These are phyloP conservation scores for Cladophialophora chaetospira DNA, from an alignment of 2,329 filamentous ascomycete species.

Conservation along the genomic window DNA sequence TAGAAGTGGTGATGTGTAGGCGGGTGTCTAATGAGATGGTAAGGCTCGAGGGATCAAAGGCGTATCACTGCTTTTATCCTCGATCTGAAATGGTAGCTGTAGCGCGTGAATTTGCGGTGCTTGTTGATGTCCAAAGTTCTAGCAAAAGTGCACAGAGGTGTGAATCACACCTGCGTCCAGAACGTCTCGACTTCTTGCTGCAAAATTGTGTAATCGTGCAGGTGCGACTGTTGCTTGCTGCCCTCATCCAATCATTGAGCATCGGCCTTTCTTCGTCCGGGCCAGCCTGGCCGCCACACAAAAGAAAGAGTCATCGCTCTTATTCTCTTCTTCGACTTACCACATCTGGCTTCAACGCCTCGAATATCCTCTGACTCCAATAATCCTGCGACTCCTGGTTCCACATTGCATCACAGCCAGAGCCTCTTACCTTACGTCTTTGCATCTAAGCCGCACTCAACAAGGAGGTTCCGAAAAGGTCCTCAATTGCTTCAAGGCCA, in stretches of 20 bases:
- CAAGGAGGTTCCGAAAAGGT: too few species aligned
- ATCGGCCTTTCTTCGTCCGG: neutral
- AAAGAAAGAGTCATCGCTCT: slow-evolving; percentile 3
- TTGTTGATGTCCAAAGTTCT: neutral
- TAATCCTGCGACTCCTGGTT: neutral
- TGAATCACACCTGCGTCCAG: neutral
- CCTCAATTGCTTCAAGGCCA: too few species aligned
- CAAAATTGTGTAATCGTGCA: slow-evolving; percentile 8
- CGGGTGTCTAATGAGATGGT: neutral
- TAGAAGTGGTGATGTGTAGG: neutral
- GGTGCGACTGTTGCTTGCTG: neutral
- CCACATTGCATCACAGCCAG: neutral
- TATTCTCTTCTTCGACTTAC: slow-evolving; percentile 6
- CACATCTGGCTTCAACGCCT: neutral
- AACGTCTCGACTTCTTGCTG: neutral
- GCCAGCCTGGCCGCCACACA: neutral
- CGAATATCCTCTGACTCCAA: neutral
- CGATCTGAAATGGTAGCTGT: too few species aligned
- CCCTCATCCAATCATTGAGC: slow-evolving; percentile 1
- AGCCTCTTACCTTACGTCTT: neutral
- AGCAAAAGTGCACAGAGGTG: neutral
- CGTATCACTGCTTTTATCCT: too few species aligned
- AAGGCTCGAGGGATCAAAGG: too few species aligned
- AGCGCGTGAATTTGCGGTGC: neutral
- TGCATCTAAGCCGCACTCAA: too few species aligned